Base-by-base conservation (phyloP, 192 early-diverging fungal genomes). In the Entomortierella chlamydospora region DNA sequence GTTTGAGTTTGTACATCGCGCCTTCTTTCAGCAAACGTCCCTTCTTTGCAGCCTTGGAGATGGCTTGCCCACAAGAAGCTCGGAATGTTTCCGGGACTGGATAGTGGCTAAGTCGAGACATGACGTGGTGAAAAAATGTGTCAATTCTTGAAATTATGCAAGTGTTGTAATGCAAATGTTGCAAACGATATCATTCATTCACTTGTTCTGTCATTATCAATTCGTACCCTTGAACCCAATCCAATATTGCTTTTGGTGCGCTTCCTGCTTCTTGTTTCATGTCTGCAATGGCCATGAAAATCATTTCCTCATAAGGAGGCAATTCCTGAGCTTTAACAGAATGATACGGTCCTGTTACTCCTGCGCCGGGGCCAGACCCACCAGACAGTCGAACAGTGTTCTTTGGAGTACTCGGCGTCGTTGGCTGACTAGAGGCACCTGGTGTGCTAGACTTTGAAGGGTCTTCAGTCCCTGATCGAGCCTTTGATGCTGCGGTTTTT, bases 271-370 rank as follows among this genome's bases (percentile, higher is more conserved):
- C 81, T 52, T 83, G 65, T 23, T 60, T 70, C n/a, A 86, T 65
- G 15, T 81, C 69, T 1, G 63, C 65, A 22, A 84, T 68, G 13
- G 85, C 85, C 70, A 72, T 82, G n/a, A 81, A 83, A 28, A 86
- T 86, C 85, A 86, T 86, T 51, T 86, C 85, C 49, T 86, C 85
- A 33, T 86, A 86, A 13, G 83, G 81, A 13, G 85, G 85, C 42
- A 86, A 37, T 42, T 84, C 82, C 33, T 64, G 68, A 15, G 61
- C 67, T 33, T 79, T 79, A 25, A 61, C 56, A 13, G 67, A 65
- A 33, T 73, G 47, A 29, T 68, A 63, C 10, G 64, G 18, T 22
- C 57, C 51, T 23, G 58, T 45, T 11, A 57, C 17, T 18, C 67
- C 67, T 1, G 67, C 31, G 5, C 69, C 69, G 20, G 69, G 17